Base-by-base conservation (phyloP, 2,329 filamentous ascomycete species). In the Exutisphaerella laricina region DNA sequence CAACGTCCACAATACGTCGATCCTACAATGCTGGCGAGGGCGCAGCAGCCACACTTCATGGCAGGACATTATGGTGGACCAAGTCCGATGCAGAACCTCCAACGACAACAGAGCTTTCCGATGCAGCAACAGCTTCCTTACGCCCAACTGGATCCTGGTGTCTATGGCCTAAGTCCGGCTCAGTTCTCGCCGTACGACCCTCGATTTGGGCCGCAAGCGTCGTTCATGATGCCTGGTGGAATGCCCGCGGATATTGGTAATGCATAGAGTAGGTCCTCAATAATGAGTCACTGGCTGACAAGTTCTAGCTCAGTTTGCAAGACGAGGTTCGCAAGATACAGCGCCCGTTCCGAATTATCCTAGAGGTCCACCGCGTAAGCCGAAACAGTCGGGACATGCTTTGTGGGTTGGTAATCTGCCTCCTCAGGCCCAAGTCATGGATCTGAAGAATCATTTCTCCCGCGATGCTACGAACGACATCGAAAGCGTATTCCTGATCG, bases 381-480 rank as follows among this genome's bases (percentile, higher is more conserved):
- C 80, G 5, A 79, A 75, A 57, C 77, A 82, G 59, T 80, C 74
- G 71, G 90, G 89, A 1, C 85, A 95, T 62, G 90, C 90, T 1
- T 80, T 97, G 14, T 97, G 92, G 90, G 87, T 97, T 20, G 92
- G 92, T 29, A 97, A 97, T 60, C 72, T 97, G 0, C 89, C 90
- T 3, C 85, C 87, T 0, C 84, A 87, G 36, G 85, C 88, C 1
- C 82, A 82, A 29, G 74, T 97, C 9, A 81, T 88, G 66, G 84
- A 78, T 45, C 70, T 97, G n/a, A 94, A 96, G 39, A 80, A 92
- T 46, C 86, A 96, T 61, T 92, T 96, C 45, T 94, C 86, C 48
- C 80, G 79, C 50, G 84, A 89, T 52, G 82, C 87, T 0, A 76
- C 74, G 0, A 78, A 73, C 30, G 77, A 88, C 1, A 79, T 97